These are phyloP conservation scores for Aureobasidium lini DNA, from an alignment of 2,329 filamentous ascomycete species.

Conservation along the genomic window DNA sequence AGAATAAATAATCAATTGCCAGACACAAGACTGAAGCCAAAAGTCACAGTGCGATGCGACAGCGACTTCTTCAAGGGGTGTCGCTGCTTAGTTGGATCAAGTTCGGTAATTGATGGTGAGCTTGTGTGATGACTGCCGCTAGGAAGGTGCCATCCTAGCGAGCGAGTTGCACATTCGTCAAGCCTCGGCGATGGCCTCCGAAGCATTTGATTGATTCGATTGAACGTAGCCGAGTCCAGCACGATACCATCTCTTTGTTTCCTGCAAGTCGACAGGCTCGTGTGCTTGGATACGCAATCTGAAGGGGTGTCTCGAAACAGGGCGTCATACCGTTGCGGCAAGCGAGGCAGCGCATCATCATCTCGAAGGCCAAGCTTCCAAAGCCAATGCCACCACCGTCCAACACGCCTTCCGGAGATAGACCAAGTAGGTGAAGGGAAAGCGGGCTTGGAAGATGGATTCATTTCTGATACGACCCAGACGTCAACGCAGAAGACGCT, in stretches of 20 bases:
- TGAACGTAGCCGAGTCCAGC: neutral
- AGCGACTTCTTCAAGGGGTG: too few relatives aligned
- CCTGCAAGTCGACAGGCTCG: neutral
- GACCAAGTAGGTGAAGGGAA: slow-evolving; percentile 6
- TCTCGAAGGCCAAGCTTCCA: neutral
- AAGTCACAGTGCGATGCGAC: neutral
- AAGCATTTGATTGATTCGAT: neutral
- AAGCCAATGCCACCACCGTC: neutral
- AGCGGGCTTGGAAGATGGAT: neutral
- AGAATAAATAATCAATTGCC: neutral
- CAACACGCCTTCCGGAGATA: neutral
- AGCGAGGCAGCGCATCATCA: neutral
- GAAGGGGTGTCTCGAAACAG: neutral
- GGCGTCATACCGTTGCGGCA: neutral
- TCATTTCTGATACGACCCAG: slow-evolving; percentile 2
- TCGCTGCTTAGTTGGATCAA: neutral
- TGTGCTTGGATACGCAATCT: neutral
- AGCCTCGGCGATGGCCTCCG: too few relatives aligned
- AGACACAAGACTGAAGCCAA: neutral
- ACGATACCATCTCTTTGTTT: neutral
- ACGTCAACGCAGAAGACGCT: slow-evolving; percentile 4
- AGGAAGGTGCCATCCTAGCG: neutral
- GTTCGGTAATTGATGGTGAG: neutral
- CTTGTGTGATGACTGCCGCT: neutral
- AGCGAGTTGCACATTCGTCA: neutral